phyloP scores from a whole-genome alignment of 257 asterid genomes.

The Scutellaria baicalensis region DNA sequence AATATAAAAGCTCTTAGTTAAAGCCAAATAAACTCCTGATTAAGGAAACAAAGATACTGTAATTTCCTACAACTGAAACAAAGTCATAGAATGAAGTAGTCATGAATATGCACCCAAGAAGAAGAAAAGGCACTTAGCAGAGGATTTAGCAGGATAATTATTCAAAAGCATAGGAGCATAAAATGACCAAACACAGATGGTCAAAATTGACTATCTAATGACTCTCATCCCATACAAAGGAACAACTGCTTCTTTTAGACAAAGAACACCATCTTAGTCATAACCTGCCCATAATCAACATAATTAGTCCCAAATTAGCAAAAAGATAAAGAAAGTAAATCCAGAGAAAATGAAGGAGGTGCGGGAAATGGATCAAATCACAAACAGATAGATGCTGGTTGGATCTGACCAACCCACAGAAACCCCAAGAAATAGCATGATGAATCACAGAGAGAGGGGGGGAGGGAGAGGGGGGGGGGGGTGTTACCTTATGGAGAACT shows the following conservation, averaged over 20 bases:
- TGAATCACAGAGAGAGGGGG: constrained; percentile 1
- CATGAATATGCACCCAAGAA: not conserved
- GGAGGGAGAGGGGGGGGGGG: not conserved
- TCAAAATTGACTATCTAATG: constrained; percentile 14
- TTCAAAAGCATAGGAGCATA: constrained; percentile 25
- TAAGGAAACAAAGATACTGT: not conserved
- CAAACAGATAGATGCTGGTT: constrained; percentile 7
- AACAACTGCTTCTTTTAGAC: constrained; percentile 13
- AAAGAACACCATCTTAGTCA: constrained; percentile 13
- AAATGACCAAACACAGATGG: constrained; percentile 33
- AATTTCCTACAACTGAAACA: not conserved
- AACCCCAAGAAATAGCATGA: constrained; percentile 13
- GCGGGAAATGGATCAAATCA: constrained; percentile 9
- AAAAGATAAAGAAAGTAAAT: constrained; percentile 1
- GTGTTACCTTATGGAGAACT: constrained; percentile 80
- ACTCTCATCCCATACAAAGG: constrained; percentile 2
- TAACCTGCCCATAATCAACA: constrained; percentile 18
- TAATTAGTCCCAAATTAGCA: constrained; percentile 20
- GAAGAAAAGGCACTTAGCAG: constrained; percentile 6
- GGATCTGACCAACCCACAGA: constrained; percentile 34
- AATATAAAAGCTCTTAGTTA: not conserved
- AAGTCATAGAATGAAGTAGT: not conserved
- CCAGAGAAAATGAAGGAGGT: not conserved
- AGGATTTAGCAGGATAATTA: constrained; percentile 9
- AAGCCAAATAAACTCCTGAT: not conserved